phyloP scores from a whole-genome alignment of 2,329 filamentous ascomycete species.

The Claviceps fusiformis region DNA sequence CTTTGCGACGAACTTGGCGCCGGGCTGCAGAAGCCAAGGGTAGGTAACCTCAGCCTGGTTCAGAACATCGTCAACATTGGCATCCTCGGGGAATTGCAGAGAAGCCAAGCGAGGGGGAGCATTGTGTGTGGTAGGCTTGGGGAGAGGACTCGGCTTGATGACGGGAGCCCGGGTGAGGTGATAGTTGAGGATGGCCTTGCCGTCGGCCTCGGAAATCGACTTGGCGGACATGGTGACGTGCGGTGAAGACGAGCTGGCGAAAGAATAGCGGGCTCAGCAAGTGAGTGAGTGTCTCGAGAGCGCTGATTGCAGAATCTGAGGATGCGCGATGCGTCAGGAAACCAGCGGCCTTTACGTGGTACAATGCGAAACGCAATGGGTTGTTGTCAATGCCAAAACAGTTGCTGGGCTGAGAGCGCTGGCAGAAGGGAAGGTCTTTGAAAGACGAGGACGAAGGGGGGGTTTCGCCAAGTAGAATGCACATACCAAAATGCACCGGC shows the following conservation, averaged over 20 bases:
- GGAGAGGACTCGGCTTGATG: slow-evolving; percentile 95
- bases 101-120: slow-evolving; percentile 79
- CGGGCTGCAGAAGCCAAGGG: slow-evolving; percentile 79
- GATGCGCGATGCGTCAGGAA: slow-evolving; percentile 1
- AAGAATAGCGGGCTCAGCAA: background rate
- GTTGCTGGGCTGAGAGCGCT: background rate
- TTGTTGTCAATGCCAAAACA: background rate
- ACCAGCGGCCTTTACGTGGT: background rate
- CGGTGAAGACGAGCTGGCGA: slow-evolving; percentile 11
- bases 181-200: slow-evolving; percentile 99
- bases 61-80: slow-evolving; percentile 68
- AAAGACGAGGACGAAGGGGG: background rate
- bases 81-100: slow-evolving; percentile 84
- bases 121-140: slow-evolving; percentile 76
- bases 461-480: background rate
- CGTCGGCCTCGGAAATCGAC: slow-evolving; percentile 96
- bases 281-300: background rate
- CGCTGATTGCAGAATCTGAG: background rate
- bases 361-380: background rate
- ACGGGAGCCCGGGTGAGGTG: slow-evolving; percentile 94
- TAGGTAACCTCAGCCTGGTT: slow-evolving; percentile 93
- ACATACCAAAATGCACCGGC: slow-evolving; percentile 8
- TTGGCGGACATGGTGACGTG: slow-evolving; percentile 48
- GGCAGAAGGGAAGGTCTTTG: background rate
- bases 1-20: slow-evolving; percentile 93